Evolutionary conservation across 139 green algal species (phyloP).

Genomic region (Tetradesmus obliquus): DNA sequence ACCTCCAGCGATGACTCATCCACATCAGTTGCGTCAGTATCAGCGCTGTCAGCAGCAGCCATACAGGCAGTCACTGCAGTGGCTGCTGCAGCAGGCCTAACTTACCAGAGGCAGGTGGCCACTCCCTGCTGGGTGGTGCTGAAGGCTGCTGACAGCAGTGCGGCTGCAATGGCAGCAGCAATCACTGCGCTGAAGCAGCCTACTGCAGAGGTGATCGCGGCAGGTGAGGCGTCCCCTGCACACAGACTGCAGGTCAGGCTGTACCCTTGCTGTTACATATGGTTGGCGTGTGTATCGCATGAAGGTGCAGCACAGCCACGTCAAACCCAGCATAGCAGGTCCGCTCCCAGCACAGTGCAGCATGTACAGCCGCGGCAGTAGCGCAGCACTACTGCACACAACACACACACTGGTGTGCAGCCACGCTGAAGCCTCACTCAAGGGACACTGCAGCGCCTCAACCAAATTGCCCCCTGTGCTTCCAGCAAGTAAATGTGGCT

Average conservation of each 20-base stretch:
- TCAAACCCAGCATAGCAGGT: too few relatives aligned
- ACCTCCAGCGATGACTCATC: background rate
- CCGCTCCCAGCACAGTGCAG: too few relatives aligned
- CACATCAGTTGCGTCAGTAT: background rate
- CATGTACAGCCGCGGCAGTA: too few relatives aligned
- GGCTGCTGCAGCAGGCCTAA: background rate
- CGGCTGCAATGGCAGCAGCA: background rate
- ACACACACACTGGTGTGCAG: too few relatives aligned
- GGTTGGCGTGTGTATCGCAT: too few relatives aligned
- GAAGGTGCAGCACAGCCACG: too few relatives aligned
- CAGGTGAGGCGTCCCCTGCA: background rate
- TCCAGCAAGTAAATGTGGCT: too few relatives aligned
- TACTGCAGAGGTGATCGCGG: background rate
- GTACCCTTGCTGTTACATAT: background rate
- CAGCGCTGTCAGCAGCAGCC: background rate
- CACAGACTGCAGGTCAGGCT: background rate
- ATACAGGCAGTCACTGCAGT: background rate
- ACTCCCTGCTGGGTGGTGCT: background rate
- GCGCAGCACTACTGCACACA: too few relatives aligned
- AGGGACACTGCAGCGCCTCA: too few relatives aligned
- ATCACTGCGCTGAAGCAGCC: background rate
- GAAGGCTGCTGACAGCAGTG: background rate
- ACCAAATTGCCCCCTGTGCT: too few relatives aligned
- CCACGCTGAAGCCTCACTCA: too few relatives aligned
- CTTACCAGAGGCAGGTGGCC: background rate